phyloP scores from a whole-genome alignment of 75 land plant genomes.

The Selaginella moellendorffii region DNA sequence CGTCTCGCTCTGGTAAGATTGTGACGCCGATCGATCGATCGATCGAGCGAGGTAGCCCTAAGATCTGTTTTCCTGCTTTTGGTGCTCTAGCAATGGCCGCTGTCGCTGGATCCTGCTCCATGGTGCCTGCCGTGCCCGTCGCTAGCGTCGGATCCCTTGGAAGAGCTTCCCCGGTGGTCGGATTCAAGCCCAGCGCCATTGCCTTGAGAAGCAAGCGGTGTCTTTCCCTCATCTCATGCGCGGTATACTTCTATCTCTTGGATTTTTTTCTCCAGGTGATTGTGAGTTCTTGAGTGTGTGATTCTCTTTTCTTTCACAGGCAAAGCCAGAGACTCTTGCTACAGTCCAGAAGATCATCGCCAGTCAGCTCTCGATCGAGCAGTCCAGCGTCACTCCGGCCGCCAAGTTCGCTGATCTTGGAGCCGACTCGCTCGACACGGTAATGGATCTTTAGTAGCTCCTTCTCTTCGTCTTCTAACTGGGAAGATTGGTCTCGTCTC shows the following conservation, averaged over 20 bases:
- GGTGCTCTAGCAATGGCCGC: too few relatives aligned
- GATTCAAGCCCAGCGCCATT: background rate
- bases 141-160: too few relatives aligned
- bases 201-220: background rate
- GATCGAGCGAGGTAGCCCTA: too few relatives aligned
- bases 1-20: background rate
- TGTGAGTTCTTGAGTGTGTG: background rate
- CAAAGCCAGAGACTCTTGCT: background rate
- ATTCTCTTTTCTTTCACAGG: too few relatives aligned
- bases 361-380: background rate
- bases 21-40: too few relatives aligned
- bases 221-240: background rate
- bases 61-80: too few relatives aligned
- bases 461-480: background rate
- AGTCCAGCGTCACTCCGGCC: background rate
- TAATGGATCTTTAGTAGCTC: background rate
- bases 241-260: background rate
- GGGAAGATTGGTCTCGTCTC: background rate
- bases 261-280: background rate
- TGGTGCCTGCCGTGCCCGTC: too few relatives aligned
- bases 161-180: background rate
- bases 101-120: too few relatives aligned
- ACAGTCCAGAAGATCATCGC: constrained; percentile 7
- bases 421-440: constrained; percentile 8
- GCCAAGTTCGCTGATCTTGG: constrained; percentile 5